These are phyloP conservation scores for Aspergillus novofumigatus DNA, from an alignment of 2,329 filamentous ascomycete genomes.

Conservation along the genomic window DNA sequence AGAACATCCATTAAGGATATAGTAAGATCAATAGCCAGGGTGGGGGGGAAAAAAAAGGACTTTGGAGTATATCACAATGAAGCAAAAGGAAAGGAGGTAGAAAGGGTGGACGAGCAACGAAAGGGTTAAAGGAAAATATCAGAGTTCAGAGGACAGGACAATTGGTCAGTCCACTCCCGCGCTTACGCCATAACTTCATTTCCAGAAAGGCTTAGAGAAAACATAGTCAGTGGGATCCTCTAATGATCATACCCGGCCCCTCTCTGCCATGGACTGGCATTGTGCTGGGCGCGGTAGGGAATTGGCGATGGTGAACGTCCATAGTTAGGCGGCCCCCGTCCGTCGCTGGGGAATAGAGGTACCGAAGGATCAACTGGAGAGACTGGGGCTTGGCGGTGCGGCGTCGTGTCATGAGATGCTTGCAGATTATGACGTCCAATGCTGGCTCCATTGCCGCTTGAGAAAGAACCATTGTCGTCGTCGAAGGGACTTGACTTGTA, in stretches of 20 bases:
- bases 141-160: slow-evolving; percentile 17
- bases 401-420: slow-evolving; percentile 22
- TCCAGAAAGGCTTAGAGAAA: slow-evolving; percentile 26
- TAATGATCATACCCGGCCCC: slow-evolving; percentile 62
- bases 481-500: slow-evolving; percentile 60
- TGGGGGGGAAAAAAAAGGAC: slow-evolving; percentile 1
- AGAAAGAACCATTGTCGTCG: slow-evolving; percentile 67
- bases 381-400: slow-evolving; percentile 39
- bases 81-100: slow-evolving; percentile 7
- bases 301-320: slow-evolving; percentile 33
- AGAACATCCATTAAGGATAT: slow-evolving; percentile 11
- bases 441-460: slow-evolving; percentile 46
- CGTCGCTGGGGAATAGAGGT: slow-evolving; percentile 45
- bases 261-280: slow-evolving; percentile 60
- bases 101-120: slow-evolving; percentile 10
- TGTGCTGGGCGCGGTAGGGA: slow-evolving; percentile 47
- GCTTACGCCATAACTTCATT: slow-evolving; percentile 38
- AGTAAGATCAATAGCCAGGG: slow-evolving; percentile 5
- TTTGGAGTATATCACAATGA: slow-evolving; percentile 22
- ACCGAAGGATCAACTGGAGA: slow-evolving; percentile 48
- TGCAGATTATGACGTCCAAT: slow-evolving; percentile 49
- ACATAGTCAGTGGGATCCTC: slow-evolving; percentile 18
- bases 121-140: slow-evolving; percentile 14
- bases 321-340: slow-evolving; percentile 39
- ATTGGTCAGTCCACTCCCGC: slow-evolving; percentile 24